A percentile compares a stretch with the other conserved stretches of the same genome.
Evolutionary conservation across 2,329 filamentous ascomycete genomes (phyloP).

Genomic region (Xylaria sp.): DNA sequence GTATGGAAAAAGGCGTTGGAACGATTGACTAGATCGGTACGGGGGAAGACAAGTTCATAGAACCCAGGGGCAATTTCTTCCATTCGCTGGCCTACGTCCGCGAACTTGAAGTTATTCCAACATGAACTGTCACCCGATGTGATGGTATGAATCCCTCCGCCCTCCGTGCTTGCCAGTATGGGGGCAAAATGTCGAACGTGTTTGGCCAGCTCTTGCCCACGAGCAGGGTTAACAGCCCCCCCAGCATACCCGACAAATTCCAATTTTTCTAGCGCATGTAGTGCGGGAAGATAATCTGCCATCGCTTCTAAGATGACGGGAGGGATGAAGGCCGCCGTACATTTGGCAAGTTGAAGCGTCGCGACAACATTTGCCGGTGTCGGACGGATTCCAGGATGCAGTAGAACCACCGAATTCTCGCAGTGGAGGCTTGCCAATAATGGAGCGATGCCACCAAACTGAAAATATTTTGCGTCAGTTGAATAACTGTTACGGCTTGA

Average conservation of each 20-base stretch:
- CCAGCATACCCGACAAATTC: slow-evolving; percentile 36
- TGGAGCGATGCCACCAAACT: slow-evolving; percentile 35
- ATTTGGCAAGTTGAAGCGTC: slow-evolving; percentile 27
- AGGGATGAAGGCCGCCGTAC: slow-evolving; percentile 29
- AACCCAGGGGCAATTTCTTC: slow-evolving; percentile 46
- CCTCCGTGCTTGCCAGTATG: slow-evolving; percentile 41
- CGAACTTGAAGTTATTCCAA: slow-evolving; percentile 42
- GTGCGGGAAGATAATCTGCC: slow-evolving; percentile 32
- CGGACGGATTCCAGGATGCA: slow-evolving; percentile 31
- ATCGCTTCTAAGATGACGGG: slow-evolving; percentile 39
- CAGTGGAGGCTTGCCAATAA: slow-evolving; percentile 19
- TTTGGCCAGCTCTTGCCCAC: slow-evolving; percentile 36
- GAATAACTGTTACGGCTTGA: too few species aligned
- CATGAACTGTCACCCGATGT: slow-evolving; percentile 32
- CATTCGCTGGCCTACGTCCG: slow-evolving; percentile 43
- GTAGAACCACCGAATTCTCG: slow-evolving; percentile 31
- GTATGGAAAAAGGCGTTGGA: slow-evolving; percentile 41
- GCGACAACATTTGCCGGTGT: slow-evolving; percentile 35
- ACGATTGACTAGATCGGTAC: slow-evolving; percentile 36
- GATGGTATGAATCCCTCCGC: slow-evolving; percentile 26
- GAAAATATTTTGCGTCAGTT: neutral
- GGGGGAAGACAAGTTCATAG: slow-evolving; percentile 47
- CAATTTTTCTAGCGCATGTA: slow-evolving; percentile 33
- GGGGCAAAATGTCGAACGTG: slow-evolving; percentile 31
- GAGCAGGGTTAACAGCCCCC: slow-evolving; percentile 36